Evolutionary conservation across 1,284 basidiomycete genomes (phyloP), one percentile per base, ranked within the genome.

Genomic region (Amylostereum areolatum): DNA sequence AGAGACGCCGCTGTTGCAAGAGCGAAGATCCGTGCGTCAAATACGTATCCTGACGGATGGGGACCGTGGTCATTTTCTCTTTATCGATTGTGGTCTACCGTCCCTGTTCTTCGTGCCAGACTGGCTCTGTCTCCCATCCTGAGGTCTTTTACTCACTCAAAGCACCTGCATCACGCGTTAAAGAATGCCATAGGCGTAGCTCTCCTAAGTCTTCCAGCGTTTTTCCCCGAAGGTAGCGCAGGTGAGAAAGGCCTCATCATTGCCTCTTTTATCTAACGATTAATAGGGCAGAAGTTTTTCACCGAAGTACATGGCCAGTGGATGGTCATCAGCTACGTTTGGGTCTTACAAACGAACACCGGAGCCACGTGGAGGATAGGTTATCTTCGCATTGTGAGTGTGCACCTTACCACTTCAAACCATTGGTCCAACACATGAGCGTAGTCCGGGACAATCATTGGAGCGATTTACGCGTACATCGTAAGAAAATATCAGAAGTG

Each of bases 271-370:
- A 31, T 45, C 35, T 33, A 45, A 9, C 36, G 4, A 32, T 11
- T 24, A 24, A 9, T 49, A 75, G 72, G 64, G 8, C 59, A 59
- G 33, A 48, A 55, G 29, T 77, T 74, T 73, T 77, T 71, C 55
- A 50, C 51, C 5, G 49, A 45, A 5, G 64, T 61, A 35, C 69
- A 69, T 45, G 74, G 73, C 4, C 74, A 75, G 51, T 78, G 76
- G 76, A 72, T 74, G 69, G 63, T 74, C 9, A 72, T 77, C 50
- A 73, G 70, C 30, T 77, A 74, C 58, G 59, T 77, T 1, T 77
- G 74, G 73, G 74, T 78, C 1, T 62, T 77, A 31, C 73, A 77
- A 53, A 75, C 73, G 7, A 78, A 74, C 53, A 74, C 72, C 1
- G 76, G 75, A 11, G 74, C 75, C 39, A 77, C 75, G 8, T 75